Conservation (phyloP, 768 basidiomycete genomes). For the Pisolithus microcarpus region DNA sequence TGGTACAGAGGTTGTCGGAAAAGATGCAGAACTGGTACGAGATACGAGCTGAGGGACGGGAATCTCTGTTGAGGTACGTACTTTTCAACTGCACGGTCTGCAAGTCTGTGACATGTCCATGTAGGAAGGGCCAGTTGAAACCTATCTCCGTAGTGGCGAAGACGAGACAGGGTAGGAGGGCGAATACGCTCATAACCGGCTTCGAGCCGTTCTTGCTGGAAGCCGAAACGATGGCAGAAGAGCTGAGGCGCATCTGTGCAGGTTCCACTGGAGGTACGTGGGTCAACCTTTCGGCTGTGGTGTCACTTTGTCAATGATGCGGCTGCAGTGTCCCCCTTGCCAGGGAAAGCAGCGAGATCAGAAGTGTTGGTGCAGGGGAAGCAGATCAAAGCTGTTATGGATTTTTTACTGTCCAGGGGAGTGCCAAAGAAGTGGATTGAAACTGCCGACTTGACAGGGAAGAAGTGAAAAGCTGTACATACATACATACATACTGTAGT, state of each 20-base stretch:
- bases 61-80: constrained; percentile 54
- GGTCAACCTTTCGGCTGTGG: not conserved
- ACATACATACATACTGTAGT: too few species aligned
- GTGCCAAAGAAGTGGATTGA: constrained; percentile 82
- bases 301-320: not conserved
- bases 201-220: constrained; percentile 72
- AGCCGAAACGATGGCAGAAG: constrained; percentile 70
- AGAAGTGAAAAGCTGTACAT: constrained; percentile 32
- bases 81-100: not conserved
- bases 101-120: not conserved
- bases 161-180: constrained; percentile 70
- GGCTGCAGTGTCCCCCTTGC: constrained; percentile 50
- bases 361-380: constrained; percentile 86
- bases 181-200: constrained; percentile 67
- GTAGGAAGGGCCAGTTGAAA: constrained; percentile 69
- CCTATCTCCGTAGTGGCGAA: constrained; percentile 68
- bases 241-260: constrained; percentile 69
- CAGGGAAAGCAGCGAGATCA: constrained; percentile 48
- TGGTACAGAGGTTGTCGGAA: constrained; percentile 43
- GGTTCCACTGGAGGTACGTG: constrained; percentile 67
- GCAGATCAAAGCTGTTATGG: constrained; percentile 58
- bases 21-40: constrained; percentile 79
- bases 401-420: constrained; percentile 60
- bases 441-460: constrained; percentile 36
- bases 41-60: constrained; percentile 46